These are phyloP conservation scores for Colletotrichum lindemuthianum DNA, from an alignment of 2,329 filamentous ascomycete genomes.

Conservation along the genomic window DNA sequence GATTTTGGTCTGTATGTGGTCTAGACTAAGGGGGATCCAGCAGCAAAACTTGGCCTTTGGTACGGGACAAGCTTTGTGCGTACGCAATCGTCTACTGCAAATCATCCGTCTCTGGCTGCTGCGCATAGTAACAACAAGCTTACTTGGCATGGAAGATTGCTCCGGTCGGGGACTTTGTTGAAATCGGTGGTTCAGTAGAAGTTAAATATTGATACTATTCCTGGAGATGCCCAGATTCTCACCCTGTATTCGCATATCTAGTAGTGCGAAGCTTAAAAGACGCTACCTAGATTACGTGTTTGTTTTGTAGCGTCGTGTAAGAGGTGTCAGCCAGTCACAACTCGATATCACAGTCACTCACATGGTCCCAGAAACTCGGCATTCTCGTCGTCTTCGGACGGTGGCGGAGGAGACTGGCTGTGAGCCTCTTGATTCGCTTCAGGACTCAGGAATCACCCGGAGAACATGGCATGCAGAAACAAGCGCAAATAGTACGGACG, in stretches of 20 bases:
- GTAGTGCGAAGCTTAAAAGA: neutral
- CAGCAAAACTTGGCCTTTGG: neutral
- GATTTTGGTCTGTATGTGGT: neutral
- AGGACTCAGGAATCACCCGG: neutral
- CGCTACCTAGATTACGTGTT: neutral
- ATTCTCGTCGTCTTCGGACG: neutral
- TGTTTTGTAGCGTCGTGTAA: too few relatives aligned
- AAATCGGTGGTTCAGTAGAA: neutral
- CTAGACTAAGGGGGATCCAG: constrained; percentile 2
- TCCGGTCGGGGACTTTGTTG: neutral
- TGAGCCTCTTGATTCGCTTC: constrained; percentile 1
- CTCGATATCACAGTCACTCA: too few relatives aligned
- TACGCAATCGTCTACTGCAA: constrained; percentile 11
- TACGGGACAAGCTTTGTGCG: neutral
- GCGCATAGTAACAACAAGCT: constrained; percentile 9
- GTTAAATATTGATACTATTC: neutral
- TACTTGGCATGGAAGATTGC: neutral
- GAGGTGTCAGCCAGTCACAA: too few relatives aligned
- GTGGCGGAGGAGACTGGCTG: neutral
- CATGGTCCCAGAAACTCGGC: neutral
- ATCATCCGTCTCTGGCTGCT: neutral
- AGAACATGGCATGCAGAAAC: neutral
- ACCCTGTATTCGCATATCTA: too few relatives aligned
- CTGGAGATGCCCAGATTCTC: neutral
- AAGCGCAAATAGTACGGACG: neutral